Percentiles rank a stretch among this genome's conserved stretches.
Evolutionary conservation across 2,329 filamentous ascomycete species (phyloP).

Genomic region (Basipetospora chlamydospora): DNA sequence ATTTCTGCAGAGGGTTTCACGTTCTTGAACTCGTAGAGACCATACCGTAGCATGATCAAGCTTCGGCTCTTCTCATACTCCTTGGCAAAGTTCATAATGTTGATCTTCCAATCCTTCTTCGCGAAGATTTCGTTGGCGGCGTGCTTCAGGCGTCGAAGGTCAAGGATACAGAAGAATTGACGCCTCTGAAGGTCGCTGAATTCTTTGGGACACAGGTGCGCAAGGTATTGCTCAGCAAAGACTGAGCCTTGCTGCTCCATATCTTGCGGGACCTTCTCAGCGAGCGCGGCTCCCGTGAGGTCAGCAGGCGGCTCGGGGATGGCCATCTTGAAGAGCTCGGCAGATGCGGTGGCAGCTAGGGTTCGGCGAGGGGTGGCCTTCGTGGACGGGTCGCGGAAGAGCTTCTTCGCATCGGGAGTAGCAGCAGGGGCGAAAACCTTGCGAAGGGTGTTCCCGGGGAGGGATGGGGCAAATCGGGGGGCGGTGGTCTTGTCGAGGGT

Average conservation of each 20-base stretch:
- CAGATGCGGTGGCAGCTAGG: not conserved
- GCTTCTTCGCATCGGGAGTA: slow-evolving; percentile 27
- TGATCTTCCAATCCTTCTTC: slow-evolving; percentile 48
- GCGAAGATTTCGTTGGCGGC: slow-evolving; percentile 45
- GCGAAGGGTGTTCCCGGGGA: slow-evolving; percentile 29
- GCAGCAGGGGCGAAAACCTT: slow-evolving; percentile 31
- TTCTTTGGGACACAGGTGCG: slow-evolving; percentile 39
- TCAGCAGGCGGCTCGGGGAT: slow-evolving; percentile 42
- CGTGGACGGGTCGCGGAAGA: slow-evolving; percentile 29
- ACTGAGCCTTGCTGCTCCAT: slow-evolving; percentile 37
- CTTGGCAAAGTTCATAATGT: slow-evolving; percentile 47
- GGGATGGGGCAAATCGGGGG: slow-evolving; percentile 28
- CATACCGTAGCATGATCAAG: slow-evolving; percentile 45
- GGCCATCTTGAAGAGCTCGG: slow-evolving; percentile 40
- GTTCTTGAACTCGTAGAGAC: slow-evolving; percentile 48
- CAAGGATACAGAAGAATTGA: slow-evolving; percentile 49
- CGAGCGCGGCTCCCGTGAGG: slow-evolving; percentile 38
- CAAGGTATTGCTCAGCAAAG: slow-evolving; percentile 45
- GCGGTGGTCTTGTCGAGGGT: slow-evolving; percentile 13
- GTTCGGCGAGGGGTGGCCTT: slow-evolving; percentile 19
- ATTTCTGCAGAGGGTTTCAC: slow-evolving; percentile 43
- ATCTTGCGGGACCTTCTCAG: slow-evolving; percentile 37
- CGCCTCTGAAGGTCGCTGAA: slow-evolving; percentile 44
- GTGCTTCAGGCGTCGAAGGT: slow-evolving; percentile 46
- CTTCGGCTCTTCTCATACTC: slow-evolving; percentile 50